phyloP scores from a whole-genome alignment of 352 stramenopile genomes.

The Globisporangium alternatum region DNA sequence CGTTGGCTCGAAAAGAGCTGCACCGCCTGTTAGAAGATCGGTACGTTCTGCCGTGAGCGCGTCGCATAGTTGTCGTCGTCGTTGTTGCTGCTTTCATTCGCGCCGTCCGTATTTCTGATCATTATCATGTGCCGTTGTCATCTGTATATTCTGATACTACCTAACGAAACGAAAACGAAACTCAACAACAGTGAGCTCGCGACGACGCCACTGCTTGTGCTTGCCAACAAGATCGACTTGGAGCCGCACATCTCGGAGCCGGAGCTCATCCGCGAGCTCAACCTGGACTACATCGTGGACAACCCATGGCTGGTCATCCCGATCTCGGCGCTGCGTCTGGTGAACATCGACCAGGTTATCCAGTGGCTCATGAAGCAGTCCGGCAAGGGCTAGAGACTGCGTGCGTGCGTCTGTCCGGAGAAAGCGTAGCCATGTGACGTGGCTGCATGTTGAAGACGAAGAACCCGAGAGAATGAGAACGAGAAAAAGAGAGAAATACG shows the following conservation, averaged over 20 bases:
- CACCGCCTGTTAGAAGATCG: constrained; percentile 93
- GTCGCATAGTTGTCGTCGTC: neutral
- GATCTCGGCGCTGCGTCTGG: constrained; percentile 94
- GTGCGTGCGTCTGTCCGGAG: neutral
- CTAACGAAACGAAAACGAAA: neutral
- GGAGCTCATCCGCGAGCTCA: constrained; percentile 92
- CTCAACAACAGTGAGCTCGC: constrained; percentile 53
- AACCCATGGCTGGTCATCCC: constrained; percentile 98
- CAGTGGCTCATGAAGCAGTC: constrained; percentile 96
- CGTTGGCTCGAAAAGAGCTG: constrained; percentile 92
- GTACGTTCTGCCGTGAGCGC: constrained; percentile 40
- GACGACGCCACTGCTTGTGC: constrained; percentile 93
- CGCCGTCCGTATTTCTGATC: neutral
- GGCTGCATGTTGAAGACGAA: constrained; percentile 4
- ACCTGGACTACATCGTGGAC: constrained; percentile 98
- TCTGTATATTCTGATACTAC: neutral
- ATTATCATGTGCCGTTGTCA: neutral
- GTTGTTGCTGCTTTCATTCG: constrained; percentile 1
- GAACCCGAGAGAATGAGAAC: constrained; percentile 7
- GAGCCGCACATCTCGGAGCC: constrained; percentile 90
- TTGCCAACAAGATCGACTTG: constrained; percentile 99
- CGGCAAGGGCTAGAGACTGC: constrained; percentile 65
- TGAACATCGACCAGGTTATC: constrained; percentile 97
- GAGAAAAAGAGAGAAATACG: constrained; percentile 7
- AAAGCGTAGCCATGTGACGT: neutral